A percentile compares a stretch with the other conserved stretches of the same genome.
Evolutionary conservation across 768 basidiomycete species (phyloP).

Genomic region (Boletales sp.): DNA sequence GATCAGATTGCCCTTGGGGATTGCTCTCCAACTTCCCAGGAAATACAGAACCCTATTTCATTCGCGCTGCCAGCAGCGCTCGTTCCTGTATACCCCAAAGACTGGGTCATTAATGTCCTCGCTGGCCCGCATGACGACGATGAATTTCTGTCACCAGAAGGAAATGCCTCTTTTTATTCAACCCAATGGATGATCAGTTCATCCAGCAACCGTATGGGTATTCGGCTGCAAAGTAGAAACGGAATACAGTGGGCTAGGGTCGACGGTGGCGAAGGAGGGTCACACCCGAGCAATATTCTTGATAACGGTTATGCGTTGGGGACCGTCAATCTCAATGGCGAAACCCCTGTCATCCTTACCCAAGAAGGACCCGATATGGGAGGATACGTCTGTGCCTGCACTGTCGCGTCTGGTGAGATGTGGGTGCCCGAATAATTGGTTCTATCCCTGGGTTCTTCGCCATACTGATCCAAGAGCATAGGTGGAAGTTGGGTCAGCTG

Average conservation of each 20-base stretch:
- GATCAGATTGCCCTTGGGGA: conserved; percentile 46
- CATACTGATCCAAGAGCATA: conserved; percentile 15
- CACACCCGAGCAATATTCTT: conserved; percentile 65
- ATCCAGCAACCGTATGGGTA: conserved; percentile 61
- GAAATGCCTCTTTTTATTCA: conserved; percentile 47
- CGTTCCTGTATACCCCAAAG: conserved; percentile 42
- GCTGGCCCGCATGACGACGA: conserved; percentile 62
- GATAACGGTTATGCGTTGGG: conserved; percentile 58
- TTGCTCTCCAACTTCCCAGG: conserved; percentile 22
- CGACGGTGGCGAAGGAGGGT: conserved; percentile 63
- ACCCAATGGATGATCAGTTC: conserved; percentile 51
- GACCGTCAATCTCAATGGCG: conserved; percentile 61
- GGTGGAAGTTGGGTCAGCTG: conserved; percentile 70
- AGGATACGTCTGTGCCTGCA: conserved; percentile 56
- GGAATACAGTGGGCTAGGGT: conserved; percentile 52
- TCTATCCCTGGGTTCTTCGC: not conserved
- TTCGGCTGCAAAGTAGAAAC: conserved; percentile 46
- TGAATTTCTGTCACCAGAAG: conserved; percentile 48
- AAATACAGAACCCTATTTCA: conserved; percentile 1
- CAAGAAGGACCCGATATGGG: conserved; percentile 64
- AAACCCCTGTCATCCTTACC: conserved; percentile 64
- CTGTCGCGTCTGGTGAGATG: conserved; percentile 50
- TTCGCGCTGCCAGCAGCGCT: conserved; percentile 25
- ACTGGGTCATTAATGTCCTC: conserved; percentile 54
- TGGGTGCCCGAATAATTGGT: conserved; percentile 22